A percentile compares a stretch with the other conserved stretches of the same genome.
Conservation (phyloP, 2,329 filamentous ascomycete genomes). For the Beauveria australis region DNA sequence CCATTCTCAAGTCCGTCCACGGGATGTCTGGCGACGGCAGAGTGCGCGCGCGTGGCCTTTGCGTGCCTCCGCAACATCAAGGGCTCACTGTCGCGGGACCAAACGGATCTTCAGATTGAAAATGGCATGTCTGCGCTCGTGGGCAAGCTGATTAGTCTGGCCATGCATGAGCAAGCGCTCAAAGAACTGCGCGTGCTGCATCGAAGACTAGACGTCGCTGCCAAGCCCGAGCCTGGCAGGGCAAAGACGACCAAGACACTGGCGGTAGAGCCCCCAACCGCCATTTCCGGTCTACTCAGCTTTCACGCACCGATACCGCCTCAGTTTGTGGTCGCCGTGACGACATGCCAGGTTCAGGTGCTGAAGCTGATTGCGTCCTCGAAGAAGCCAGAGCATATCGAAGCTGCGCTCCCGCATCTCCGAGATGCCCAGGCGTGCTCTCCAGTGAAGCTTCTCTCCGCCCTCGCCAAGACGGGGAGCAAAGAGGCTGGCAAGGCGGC, state of each 20-base stretch:
- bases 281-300: constrained; percentile 52
- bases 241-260: constrained; percentile 23
- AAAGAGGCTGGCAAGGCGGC: constrained; percentile 49
- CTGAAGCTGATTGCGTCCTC: constrained; percentile 54
- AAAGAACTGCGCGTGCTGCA: constrained; percentile 63
- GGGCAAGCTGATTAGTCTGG: constrained; percentile 55
- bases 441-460: constrained; percentile 48
- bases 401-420: constrained; percentile 49
- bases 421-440: constrained; percentile 45
- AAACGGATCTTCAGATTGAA: constrained; percentile 62
- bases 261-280: constrained; percentile 21
- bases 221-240: constrained; percentile 1
- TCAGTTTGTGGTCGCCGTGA: constrained; percentile 44
- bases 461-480: constrained; percentile 32
- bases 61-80: constrained; percentile 53
- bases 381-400: constrained; percentile 51
- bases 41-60: constrained; percentile 64
- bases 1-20: constrained; percentile 24
- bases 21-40: constrained; percentile 49
- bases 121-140: constrained; percentile 63
- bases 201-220: constrained; percentile 43
- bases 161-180: constrained; percentile 57
- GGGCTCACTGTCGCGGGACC: constrained; percentile 40
- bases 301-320: constrained; percentile 42
- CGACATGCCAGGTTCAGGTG: constrained; percentile 56